Base-by-base conservation (phyloP, 1,284 basidiomycete species). In the Schizopora paradoxa region DNA sequence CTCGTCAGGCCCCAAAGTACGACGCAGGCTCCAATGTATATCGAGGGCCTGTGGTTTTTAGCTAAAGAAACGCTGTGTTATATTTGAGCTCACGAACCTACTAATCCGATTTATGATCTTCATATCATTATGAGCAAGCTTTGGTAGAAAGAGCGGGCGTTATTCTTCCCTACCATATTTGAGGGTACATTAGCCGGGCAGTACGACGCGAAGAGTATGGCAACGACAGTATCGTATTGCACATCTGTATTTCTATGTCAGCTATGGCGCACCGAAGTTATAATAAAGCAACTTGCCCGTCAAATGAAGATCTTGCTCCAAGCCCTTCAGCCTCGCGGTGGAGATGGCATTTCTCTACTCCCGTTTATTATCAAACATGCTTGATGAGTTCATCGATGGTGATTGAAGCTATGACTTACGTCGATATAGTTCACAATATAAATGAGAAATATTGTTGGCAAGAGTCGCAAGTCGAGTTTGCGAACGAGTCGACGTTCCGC, bases 31-130 rank as follows among this genome's bases (percentile, higher is more conserved):
- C 78, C 77, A 19, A 85, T 82, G 54, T 80, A 83, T 28, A 72
- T 60, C 0, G 80, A 78, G 1, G 82, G 82, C 44, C 79, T 82
- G n/a, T n/a, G n/a, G n/a, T n/a, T n/a, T n/a, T n/a, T n/a, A n/a
- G 45, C 13, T 46, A 18, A 38, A 16, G n/a, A n/a, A n/a, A n/a
- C n/a, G n/a, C n/a, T n/a, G n/a, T n/a, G n/a, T n/a, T n/a, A n/a
- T n/a, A n/a, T n/a, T n/a, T n/a, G n/a, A n/a, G n/a, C n/a, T n/a
- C n/a, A n/a, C n/a, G n/a, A n/a, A n/a, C n/a, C n/a, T n/a, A n/a
- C n/a, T n/a, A n/a, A n/a, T n/a, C n/a, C n/a, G n/a, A n/a, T n/a
- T n/a, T n/a, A n/a, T n/a, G n/a, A n/a, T n/a, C n/a, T n/a, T n/a
- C n/a, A n/a, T n/a, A n/a, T n/a, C n/a, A n/a, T n/a, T n/a, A n/a